Conservation (phyloP, 2,329 filamentous ascomycete genomes). For the Fusarium pseudocircinatum region DNA sequence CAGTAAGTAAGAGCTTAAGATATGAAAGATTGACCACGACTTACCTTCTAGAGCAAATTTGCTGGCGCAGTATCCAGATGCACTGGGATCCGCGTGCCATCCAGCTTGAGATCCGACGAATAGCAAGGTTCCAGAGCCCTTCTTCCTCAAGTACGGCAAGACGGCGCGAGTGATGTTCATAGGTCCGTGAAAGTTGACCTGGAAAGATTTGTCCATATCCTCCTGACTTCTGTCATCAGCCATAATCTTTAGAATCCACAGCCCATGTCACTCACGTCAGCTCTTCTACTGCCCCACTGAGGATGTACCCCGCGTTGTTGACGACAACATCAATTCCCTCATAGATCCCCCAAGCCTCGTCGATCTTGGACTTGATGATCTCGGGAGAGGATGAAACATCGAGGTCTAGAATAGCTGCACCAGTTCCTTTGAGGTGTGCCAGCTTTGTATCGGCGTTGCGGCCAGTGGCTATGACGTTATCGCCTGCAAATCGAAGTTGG, state of each 20-base stretch:
- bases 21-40: fast-evolving
- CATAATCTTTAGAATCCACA: fast-evolving
- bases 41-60: constrained; percentile 48
- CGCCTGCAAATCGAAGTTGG: constrained; percentile 50
- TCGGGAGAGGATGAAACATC: constrained; percentile 18
- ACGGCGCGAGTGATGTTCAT: constrained; percentile 50
- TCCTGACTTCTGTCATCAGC: constrained; percentile 19
- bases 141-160: constrained; percentile 46
- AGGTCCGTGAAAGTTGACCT: constrained; percentile 52
- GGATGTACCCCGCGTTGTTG: constrained; percentile 51
- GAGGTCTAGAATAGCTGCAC: constrained; percentile 33
- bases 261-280: constrained; percentile 18
- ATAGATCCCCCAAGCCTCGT: constrained; percentile 30
- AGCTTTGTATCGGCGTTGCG: constrained; percentile 49
- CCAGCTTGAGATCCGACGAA: constrained; percentile 50
- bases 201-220: constrained; percentile 40
- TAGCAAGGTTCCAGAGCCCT: constrained; percentile 45
- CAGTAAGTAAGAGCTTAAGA: neutral
- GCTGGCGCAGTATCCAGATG: constrained; percentile 45
- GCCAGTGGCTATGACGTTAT: constrained; percentile 55
- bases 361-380: constrained; percentile 19
- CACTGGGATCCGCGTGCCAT: constrained; percentile 47
- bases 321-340: constrained; percentile 50
- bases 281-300: constrained; percentile 40
- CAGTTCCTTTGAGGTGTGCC: constrained; percentile 44